Evolutionary conservation across 495 filamentous ascomycete genomes (phyloP), one percentile per base, ranked within the genome.

Genomic region (Aspergillus biplanus): DNA sequence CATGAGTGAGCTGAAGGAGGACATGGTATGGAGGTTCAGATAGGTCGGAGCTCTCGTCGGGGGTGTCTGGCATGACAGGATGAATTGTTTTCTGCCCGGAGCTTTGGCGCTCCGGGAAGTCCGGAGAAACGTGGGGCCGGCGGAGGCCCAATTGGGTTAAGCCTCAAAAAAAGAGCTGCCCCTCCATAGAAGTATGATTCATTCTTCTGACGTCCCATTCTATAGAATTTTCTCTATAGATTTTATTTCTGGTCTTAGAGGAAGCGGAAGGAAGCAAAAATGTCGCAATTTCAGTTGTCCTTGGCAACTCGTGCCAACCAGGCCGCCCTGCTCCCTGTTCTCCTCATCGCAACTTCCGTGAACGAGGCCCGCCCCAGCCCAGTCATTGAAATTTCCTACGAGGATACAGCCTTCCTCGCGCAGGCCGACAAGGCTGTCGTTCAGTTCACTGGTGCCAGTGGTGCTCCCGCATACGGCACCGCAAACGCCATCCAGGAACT

Each of bases 261-360:
- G 35, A 52, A 27, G 21, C 21, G 2, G 21, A 27, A 27, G 21
- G 21, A 46, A 50, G 52, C 64, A 69, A 49, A 27, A 35, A 80
- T 80, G 77, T 67, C 74, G 54, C 64, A 74, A 56, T 74, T 70
- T 60, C 67, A 74, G 48, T 69, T 89, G 31, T 86, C 75, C 63
- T 76, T 89, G 74, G 87, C 87, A 69, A 85, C 74, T 11, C 84
- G 86, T 69, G 86, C 83, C 64, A 90, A 79, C 70, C 86, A 89
- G 65, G 76, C 82, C 34, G 73, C 71, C 3, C 63, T 82, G 58
- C 69, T 85, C 16, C 83, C 83, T 3, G 78, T 80, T 27, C 68
- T 83, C 11, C 71, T 85, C 49, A 75, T 83, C 63, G 82, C 78
- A 6, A 76, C 77, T 33, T 82, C 80, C 7, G 73, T 82, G 68